Base-by-base conservation (phyloP, 306 rosid genomes). In the Trichosanthes cucumerina region DNA sequence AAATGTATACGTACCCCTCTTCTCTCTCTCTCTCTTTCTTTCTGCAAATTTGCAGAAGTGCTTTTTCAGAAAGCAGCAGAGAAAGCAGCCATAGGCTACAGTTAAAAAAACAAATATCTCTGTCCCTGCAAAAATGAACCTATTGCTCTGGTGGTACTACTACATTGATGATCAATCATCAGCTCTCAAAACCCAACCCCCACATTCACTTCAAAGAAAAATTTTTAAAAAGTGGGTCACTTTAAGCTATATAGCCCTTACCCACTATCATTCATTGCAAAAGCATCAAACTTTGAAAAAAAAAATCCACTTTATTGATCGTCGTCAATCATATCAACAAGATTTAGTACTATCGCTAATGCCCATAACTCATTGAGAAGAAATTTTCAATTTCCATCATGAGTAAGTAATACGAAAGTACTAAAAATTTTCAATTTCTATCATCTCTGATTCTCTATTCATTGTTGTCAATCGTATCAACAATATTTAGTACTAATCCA, bases 51-150 rank as follows among this genome's bases (percentile, higher is more conserved):
- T 23, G 58, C 39, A 44, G 38, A 9, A 21, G 66, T 73, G 62
- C 82, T 74, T 82, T 79, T 52, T 19, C 82, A 74, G 80, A 16
- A 78, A 38, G 69, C n/a, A 4, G 28, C 72, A 77, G 78, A 82
- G 79, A 24, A 34, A 71, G 77, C 79, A 39, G 85, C 77, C 76
- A 82, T 75, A 5, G 31, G 75, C 52, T 43, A 41, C 75, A 66
- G 74, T 66, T 36, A 34, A 19, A 72, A 64, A 65, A 65, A 21
- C 46, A 31, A 80, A 63, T 31, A 78, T 52, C 62, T 16, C 76
- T 53, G 86, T 79, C 80, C 73, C 78, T 33, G 46, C 52, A 52
- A 52, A 64, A 9, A 68, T 50, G 73, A 77, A 60, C 81, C 34
- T 70, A 70, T 68, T 44, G 56, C 76, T 68, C 1, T 68, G 12